Conservation (phyloP, 2,329 filamentous ascomycete species). For the Coniella vitis region DNA sequence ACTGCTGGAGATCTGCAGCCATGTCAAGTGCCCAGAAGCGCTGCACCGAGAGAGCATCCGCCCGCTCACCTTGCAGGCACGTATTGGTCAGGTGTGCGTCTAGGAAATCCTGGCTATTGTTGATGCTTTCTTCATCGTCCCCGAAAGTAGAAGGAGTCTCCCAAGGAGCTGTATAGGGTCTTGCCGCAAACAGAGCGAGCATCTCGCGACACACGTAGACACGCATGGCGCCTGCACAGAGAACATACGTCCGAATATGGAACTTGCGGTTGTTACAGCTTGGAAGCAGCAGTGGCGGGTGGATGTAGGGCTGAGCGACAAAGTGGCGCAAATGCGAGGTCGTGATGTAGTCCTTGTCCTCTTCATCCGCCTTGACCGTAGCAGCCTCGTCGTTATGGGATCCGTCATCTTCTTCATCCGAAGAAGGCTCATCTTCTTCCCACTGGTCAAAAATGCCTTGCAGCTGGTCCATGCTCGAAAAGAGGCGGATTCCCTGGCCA, state of each 20-base stretch:
- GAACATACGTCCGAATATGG: slow-evolving; percentile 87
- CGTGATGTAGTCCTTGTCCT: slow-evolving; percentile 53
- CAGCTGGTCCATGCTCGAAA: slow-evolving; percentile 79
- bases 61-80: slow-evolving; percentile 64
- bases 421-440: slow-evolving; percentile 64
- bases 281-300: slow-evolving; percentile 71
- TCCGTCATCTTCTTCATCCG: slow-evolving; percentile 55
- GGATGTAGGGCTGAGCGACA: slow-evolving; percentile 89
- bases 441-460: slow-evolving; percentile 84
- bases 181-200: slow-evolving; percentile 85
- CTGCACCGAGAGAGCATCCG: slow-evolving; percentile 53
- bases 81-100: slow-evolving; percentile 88
- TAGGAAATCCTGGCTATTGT: slow-evolving; percentile 35
- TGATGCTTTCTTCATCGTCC: slow-evolving; percentile 28
- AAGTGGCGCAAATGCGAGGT: slow-evolving; percentile 93
- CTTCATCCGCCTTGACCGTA: slow-evolving; percentile 22
- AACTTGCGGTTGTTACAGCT: slow-evolving; percentile 70
- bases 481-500: slow-evolving; percentile 86
- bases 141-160: slow-evolving; percentile 4
- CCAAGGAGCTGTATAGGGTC: slow-evolving; percentile 62
- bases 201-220: slow-evolving; percentile 86
- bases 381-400: slow-evolving; percentile 24
- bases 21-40: slow-evolving; percentile 63
- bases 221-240: slow-evolving; percentile 69
- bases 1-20: slow-evolving; percentile 32